Conservation (phyloP, 1,284 basidiomycete species). For the Sporisorium reilianum region DNA sequence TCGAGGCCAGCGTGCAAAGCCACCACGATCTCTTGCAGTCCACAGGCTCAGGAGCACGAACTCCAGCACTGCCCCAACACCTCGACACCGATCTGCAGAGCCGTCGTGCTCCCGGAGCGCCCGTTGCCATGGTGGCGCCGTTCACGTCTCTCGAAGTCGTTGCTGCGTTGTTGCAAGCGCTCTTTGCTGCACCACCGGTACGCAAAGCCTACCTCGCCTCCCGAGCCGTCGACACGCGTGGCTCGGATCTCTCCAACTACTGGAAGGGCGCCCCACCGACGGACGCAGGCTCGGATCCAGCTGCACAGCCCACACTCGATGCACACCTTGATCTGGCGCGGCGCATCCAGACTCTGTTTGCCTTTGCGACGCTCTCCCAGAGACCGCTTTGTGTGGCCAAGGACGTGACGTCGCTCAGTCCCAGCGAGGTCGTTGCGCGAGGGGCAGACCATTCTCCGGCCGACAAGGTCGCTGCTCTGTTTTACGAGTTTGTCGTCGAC, state of each 20-base stretch:
- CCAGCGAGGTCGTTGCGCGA: conserved; percentile 31
- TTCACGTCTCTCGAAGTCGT: conserved; percentile 43
- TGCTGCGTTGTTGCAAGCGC: conserved; percentile 36
- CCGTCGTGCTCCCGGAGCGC: conserved; percentile 26
- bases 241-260: conserved; percentile 37
- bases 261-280: conserved; percentile 43
- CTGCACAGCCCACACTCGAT: conserved; percentile 11
- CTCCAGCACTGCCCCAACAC: conserved; percentile 39
- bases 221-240: conserved; percentile 26
- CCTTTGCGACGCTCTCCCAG: conserved; percentile 35
- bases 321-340: conserved; percentile 31
- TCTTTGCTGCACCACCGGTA: conserved; percentile 34
- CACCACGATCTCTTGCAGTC: conserved; percentile 36
- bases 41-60: conserved; percentile 30
- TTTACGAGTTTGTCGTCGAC: conserved; percentile 37
- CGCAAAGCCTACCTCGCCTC: conserved; percentile 31
- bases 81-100: conserved; percentile 29
- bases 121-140: conserved; percentile 44
- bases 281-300: conserved; percentile 3
- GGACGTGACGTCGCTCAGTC: conserved; percentile 34
- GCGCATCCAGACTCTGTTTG: conserved; percentile 48
- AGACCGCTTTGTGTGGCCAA: conserved; percentile 36
- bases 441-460: conserved; percentile 34
- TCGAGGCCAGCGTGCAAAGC: conserved; percentile 52
- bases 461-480: conserved; percentile 26